phyloP scores from a whole-genome alignment of 768 basidiomycete species.

The Lentinula detonsa region DNA sequence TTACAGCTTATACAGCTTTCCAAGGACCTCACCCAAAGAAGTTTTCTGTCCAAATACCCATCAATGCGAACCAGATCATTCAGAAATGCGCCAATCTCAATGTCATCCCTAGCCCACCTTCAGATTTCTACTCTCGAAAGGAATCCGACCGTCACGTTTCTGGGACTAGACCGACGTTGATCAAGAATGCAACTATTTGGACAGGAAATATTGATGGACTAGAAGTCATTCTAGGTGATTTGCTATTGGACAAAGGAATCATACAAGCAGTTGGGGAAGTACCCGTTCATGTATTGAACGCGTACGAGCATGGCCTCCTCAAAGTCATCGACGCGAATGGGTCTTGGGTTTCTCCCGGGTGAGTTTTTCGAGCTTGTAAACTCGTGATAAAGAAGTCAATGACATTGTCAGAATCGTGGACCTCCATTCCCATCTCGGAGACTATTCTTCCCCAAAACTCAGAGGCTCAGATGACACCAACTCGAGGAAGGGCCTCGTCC shows the following conservation, averaged over 20 bases:
- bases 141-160: constrained; percentile 56
- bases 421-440: constrained; percentile 37
- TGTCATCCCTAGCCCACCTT: constrained; percentile 39
- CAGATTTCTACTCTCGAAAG: constrained; percentile 29
- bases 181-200: constrained; percentile 71
- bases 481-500: constrained; percentile 31
- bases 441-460: constrained; percentile 17
- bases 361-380: constrained; percentile 8
- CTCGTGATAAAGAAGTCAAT: constrained; percentile 11
- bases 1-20: background rate
- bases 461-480: constrained; percentile 36
- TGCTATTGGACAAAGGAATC: constrained; percentile 56
- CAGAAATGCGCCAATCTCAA: constrained; percentile 46
- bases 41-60: constrained; percentile 20
- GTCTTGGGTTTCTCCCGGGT: constrained; percentile 58
- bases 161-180: constrained; percentile 57
- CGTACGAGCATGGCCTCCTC: background rate
- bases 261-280: constrained; percentile 47
- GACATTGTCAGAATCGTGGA: constrained; percentile 24
- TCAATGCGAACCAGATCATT: constrained; percentile 35
- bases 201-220: constrained; percentile 47
- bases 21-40: background rate
- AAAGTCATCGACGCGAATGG: constrained; percentile 25
- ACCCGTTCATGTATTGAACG: background rate
- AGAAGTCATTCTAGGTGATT: constrained; percentile 50